Base-by-base conservation (phyloP, 306 rosid genomes). In the Prunus campanulata region DNA sequence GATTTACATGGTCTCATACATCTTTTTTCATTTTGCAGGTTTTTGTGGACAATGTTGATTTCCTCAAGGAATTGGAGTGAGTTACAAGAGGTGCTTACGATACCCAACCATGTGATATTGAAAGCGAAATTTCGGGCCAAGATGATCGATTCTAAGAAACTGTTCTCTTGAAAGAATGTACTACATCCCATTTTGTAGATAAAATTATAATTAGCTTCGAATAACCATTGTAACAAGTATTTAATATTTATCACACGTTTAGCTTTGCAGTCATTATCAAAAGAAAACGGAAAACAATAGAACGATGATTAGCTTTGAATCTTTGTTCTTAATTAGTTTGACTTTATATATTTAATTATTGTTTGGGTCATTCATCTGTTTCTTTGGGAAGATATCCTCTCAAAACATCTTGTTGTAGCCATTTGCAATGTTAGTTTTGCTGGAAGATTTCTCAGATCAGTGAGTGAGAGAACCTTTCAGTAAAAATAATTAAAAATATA, bases 31-130 rank as follows among this genome's bases (percentile, higher is more conserved):
- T 67, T 76, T 44, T 80, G 48, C 93, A 92, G 99, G 99, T 95
- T 77, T 95, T 95, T 77, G 97, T 92, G 83, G 99, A 95, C 86
- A 95, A 92, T 84, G 76, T 84, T 50, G 99, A 92, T 78, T 92
- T 92, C 74, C 74, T 70, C 5, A 92, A 86, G 88, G 97, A 92
- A 77, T 80, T 92, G 86, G 91, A 89, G 86, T 95, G 86, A 84
- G 55, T 51, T 79, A 52, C 67, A 59, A 10, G 29, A 46, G 14
- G 16, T 44, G 47, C 71, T 66, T 39, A 65, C 76, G 48, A 14
- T 24, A 56, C 64, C 60, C 73, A 68, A 65, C 74, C 77, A 71
- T 75, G 81, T 47, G 67, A 73, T 25, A 32, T 71, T 76, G 39
- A 64, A 66, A 72, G 44, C 81, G 64, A 77, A 68, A 57, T 27